These are phyloP conservation scores for Plasmodium fragile DNA, from an alignment of 169 alveolate genomes.

Conservation along the genomic window DNA sequence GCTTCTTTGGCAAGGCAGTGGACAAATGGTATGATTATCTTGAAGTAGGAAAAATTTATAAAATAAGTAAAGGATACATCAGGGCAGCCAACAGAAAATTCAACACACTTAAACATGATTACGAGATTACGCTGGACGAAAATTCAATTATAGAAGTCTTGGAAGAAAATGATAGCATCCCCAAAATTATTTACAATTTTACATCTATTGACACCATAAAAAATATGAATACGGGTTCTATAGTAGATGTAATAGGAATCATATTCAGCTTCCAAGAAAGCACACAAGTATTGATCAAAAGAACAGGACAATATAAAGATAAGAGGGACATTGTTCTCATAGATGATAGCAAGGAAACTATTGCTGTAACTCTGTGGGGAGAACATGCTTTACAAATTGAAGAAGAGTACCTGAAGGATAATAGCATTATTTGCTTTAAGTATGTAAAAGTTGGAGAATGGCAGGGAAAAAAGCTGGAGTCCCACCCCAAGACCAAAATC, in stretches of 20 bases:
- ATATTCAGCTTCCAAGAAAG: slow-evolving; percentile 66
- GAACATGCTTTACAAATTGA: slow-evolving; percentile 55
- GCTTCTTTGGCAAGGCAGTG: slow-evolving; percentile 87
- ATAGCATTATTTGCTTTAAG: slow-evolving; percentile 48
- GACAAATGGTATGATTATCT: slow-evolving; percentile 84
- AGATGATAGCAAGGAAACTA: slow-evolving; percentile 79
- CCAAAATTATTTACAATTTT: slow-evolving; percentile 79
- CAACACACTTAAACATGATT: slow-evolving; percentile 81
- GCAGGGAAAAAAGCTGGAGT: slow-evolving; percentile 85
- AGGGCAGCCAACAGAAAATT: slow-evolving; percentile 84
- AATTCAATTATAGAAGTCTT: slow-evolving; percentile 79
- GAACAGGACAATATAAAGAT: slow-evolving; percentile 79
- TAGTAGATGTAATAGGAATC: slow-evolving; percentile 83
- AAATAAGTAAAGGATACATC: slow-evolving; percentile 84
- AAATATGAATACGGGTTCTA: slow-evolving; percentile 74
- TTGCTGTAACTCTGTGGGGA: slow-evolving; percentile 85
- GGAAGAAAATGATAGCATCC: slow-evolving; percentile 81
- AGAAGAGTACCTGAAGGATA: slow-evolving; percentile 28
- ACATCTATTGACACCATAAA: slow-evolving; percentile 78
- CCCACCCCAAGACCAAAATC: slow-evolving; percentile 79
- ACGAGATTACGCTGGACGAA: slow-evolving; percentile 84
- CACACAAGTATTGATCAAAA: slow-evolving; percentile 40
- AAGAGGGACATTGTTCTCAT: slow-evolving; percentile 80
- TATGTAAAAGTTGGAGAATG: slow-evolving; percentile 83
- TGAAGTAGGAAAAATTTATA: slow-evolving; percentile 84